These are phyloP conservation scores for Leccinum broughii DNA, from an alignment of 768 basidiomycete genomes.

Conservation along the genomic window DNA sequence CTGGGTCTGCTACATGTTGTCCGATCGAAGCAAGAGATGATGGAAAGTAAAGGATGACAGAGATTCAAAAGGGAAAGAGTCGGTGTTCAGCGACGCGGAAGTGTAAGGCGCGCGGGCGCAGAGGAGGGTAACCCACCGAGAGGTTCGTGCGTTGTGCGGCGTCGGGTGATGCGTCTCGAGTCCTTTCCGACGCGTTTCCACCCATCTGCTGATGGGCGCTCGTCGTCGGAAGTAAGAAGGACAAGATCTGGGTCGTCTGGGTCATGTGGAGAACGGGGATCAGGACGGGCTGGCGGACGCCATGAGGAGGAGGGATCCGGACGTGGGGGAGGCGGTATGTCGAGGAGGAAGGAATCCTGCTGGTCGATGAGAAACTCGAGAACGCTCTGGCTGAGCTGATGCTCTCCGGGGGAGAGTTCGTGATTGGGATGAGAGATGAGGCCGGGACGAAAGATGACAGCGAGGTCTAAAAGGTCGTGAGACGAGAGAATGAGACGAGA, in stretches of 20 bases:
- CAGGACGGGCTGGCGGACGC: slow-evolving; percentile 23
- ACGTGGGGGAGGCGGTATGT: slow-evolving; percentile 70
- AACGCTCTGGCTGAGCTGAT: slow-evolving; percentile 84
- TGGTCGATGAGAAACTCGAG: slow-evolving; percentile 96
- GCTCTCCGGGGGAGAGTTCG: slow-evolving; percentile 83
- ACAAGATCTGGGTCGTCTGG: slow-evolving; percentile 49
- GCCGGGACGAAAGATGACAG: slow-evolving; percentile 96
- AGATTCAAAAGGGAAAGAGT: slow-evolving; percentile 13
- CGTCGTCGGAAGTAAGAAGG: slow-evolving; percentile 50
- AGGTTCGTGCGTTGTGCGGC: slow-evolving; percentile 57
- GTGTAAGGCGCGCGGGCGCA: slow-evolving; percentile 32
- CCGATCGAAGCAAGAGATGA: slow-evolving; percentile 15
- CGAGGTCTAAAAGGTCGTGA: slow-evolving; percentile 65
- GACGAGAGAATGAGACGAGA: not conserved
- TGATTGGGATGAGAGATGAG: slow-evolving; percentile 87
- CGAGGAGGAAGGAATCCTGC: slow-evolving; percentile 93
- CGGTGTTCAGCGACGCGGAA: slow-evolving; percentile 30
- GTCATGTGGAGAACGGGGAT: slow-evolving; percentile 16
- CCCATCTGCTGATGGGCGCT: slow-evolving; percentile 44
- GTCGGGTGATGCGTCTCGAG: slow-evolving; percentile 46
- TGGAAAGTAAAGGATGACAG: slow-evolving; percentile 3
- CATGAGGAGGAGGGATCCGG: slow-evolving; percentile 32
- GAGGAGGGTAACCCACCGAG: slow-evolving; percentile 36
- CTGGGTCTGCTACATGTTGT: slow-evolving; percentile 20
- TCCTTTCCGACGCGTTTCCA: slow-evolving; percentile 54